Percentiles rank a stretch among this genome's conserved stretches.
Conservation (phyloP, 177 flowering plant genomes). For the Telopea speciosissima region DNA sequence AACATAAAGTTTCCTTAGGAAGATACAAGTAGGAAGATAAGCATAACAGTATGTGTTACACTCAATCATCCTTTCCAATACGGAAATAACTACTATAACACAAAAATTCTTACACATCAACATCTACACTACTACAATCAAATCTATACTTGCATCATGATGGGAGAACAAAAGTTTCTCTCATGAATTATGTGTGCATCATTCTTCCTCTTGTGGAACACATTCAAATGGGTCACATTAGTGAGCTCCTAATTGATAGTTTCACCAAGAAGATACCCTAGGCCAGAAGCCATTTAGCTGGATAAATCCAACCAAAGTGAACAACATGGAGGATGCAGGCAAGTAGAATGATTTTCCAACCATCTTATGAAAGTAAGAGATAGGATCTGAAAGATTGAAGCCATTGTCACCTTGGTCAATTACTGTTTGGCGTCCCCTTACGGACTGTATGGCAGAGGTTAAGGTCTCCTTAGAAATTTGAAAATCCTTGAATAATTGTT, state of each 20-base stretch:
- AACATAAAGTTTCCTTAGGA: not conserved
- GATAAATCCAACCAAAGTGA: not conserved
- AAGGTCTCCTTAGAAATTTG: conserved; percentile 52
- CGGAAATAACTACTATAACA: not conserved
- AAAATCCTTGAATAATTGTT: conserved; percentile 80
- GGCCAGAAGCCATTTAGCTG: not conserved
- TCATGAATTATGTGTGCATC: not conserved
- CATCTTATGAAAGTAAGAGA: not conserved
- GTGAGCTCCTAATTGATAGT: not conserved
- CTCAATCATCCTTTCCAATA: not conserved
- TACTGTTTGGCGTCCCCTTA: conserved; percentile 85
- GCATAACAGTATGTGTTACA: not conserved
- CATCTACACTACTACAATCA: not conserved
- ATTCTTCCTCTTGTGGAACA: not conserved
- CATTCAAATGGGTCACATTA: not conserved
- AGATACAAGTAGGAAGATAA: not conserved
- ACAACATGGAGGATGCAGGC: not conserved
- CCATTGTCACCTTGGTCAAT: conserved; percentile 76
- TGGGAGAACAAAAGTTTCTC: not conserved
- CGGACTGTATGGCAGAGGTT: conserved; percentile 63
- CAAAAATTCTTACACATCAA: not conserved
- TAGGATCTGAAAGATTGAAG: conserved; percentile 1
- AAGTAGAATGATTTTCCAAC: not conserved
- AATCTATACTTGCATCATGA: not conserved
- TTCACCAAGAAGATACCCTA: not conserved